Conservation (phyloP, 2,329 filamentous ascomycete species). For the Akanthomyces dipterigenus region DNA sequence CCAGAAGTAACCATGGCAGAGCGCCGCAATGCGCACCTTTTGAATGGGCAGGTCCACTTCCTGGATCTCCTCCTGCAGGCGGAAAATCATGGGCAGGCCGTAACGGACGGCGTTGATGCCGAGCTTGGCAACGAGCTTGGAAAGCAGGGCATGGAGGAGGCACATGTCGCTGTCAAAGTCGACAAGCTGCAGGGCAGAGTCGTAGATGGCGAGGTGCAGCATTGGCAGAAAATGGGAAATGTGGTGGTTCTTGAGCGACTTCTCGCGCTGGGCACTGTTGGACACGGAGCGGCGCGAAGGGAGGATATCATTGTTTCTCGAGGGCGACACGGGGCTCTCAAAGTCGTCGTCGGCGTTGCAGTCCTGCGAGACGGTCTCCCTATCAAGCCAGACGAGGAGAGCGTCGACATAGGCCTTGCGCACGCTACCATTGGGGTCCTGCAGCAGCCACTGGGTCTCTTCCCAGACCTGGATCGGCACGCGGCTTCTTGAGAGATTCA, state of each 20-base stretch:
- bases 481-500: conserved; percentile 62
- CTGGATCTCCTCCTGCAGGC: conserved; percentile 77
- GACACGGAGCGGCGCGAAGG: conserved; percentile 59
- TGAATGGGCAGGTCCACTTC: conserved; percentile 57
- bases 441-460: conserved; percentile 88
- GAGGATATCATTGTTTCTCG: conserved; percentile 34
- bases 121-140: conserved; percentile 65
- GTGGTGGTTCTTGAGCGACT: conserved; percentile 38
- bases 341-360: conserved; percentile 51
- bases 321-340: conserved; percentile 36
- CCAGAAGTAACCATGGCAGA: conserved; percentile 89
- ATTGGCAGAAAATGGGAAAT: conserved; percentile 72
- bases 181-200: conserved; percentile 70
- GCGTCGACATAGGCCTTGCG: conserved; percentile 81
- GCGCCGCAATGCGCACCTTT: conserved; percentile 73
- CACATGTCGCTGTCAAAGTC: conserved; percentile 68
- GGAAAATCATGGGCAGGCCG: conserved; percentile 82
- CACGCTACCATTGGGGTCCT: conserved; percentile 70
- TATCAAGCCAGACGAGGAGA: conserved; percentile 73
- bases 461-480: conserved; percentile 86
- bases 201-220: conserved; percentile 82
- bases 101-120: conserved; percentile 75
- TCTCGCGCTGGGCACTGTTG: conserved; percentile 57
- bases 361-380: conserved; percentile 67
- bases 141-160: conserved; percentile 69